Conservation (phyloP, 2,329 filamentous ascomycete species). For the Aspergillus quadricinctus region DNA sequence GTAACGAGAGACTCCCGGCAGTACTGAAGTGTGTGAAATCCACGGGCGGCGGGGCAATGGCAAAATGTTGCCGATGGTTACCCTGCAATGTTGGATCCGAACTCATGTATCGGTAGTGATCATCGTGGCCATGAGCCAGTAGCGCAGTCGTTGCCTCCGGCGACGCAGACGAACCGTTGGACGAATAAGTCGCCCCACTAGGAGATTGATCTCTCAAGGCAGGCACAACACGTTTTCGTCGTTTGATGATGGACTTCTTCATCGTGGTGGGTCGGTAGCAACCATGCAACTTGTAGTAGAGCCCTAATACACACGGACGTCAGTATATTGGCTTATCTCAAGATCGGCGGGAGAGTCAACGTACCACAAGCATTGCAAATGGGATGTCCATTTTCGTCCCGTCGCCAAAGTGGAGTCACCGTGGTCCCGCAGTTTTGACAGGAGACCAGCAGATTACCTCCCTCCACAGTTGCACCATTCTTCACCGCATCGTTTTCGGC, state of each 20-base stretch:
- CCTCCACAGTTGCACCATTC: slow-evolving; percentile 18
- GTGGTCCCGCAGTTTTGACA: slow-evolving; percentile 97
- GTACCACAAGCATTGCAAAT: slow-evolving; percentile 98
- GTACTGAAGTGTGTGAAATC: slow-evolving; percentile 47
- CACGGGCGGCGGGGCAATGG: slow-evolving; percentile 43
- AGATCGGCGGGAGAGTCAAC: slow-evolving; percentile 32
- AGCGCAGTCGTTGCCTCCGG: slow-evolving; percentile 37
- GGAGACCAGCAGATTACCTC: slow-evolving; percentile 65
- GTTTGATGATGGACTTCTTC: slow-evolving; percentile 97
- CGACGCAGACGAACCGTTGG: slow-evolving; percentile 40
- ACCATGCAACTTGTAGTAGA: slow-evolving; percentile 95
- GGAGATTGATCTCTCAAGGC: slow-evolving; percentile 53
- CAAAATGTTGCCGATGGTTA: slow-evolving; percentile 23
- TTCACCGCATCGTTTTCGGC: slow-evolving; percentile 24
- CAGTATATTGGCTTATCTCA: slow-evolving; percentile 6
- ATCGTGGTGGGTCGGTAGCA: slow-evolving; percentile 92
- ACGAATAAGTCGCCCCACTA: slow-evolving; percentile 36
- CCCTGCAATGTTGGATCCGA: slow-evolving; percentile 35
- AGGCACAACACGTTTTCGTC: slow-evolving; percentile 89
- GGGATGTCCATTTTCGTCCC: slow-evolving; percentile 90
- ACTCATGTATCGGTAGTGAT: slow-evolving; percentile 31
- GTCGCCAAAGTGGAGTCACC: slow-evolving; percentile 90
- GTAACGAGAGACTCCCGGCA: slow-evolving; percentile 27
- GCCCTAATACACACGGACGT: slow-evolving; percentile 51
- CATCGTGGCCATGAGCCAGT: slow-evolving; percentile 27